Percentiles rank a stretch among this genome's conserved stretches.
These are phyloP conservation scores for Yamadazyma jaroonii DNA, from an alignment of 1,139 yeast genomes.

Conservation along the genomic window DNA sequence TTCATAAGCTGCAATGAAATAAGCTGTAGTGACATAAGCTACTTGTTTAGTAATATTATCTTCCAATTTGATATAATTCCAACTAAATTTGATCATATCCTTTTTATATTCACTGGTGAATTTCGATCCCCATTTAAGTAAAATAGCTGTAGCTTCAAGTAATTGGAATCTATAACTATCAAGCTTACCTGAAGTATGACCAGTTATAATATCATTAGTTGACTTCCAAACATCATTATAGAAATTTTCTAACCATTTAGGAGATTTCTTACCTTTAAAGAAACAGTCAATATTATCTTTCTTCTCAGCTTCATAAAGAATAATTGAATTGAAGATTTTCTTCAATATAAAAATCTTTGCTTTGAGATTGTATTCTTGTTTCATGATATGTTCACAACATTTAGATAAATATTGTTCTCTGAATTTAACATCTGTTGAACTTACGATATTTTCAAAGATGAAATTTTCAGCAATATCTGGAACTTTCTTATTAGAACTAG, in stretches of 20 bases:
- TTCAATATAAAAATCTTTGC: slow-evolving; percentile 65
- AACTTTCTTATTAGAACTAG: slow-evolving; percentile 45
- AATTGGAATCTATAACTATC: slow-evolving; percentile 78
- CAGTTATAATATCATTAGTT: slow-evolving; percentile 49
- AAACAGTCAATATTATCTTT: slow-evolving; percentile 50
- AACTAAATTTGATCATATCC: slow-evolving; percentile 88
- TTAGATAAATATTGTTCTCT: slow-evolving; percentile 53
- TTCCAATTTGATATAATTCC: slow-evolving; percentile 89
- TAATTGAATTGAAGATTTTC: slow-evolving; percentile 62
- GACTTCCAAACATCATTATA: slow-evolving; percentile 74
- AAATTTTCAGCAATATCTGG: slow-evolving; percentile 53
- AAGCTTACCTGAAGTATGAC: slow-evolving; percentile 64
- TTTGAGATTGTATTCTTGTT: slow-evolving; percentile 38
- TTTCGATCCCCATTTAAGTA: slow-evolving; percentile 68
- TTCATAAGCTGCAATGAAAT: slow-evolving; percentile 84
- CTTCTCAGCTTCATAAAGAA: slow-evolving; percentile 59
- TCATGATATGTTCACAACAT: slow-evolving; percentile 48
- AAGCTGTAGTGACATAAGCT: slow-evolving; percentile 85
- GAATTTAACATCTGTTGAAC: slow-evolving; percentile 42
- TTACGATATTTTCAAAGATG: slow-evolving; percentile 56
- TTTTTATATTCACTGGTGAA: slow-evolving; percentile 66
- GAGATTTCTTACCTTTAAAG: slow-evolving; percentile 31
- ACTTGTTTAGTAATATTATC: slow-evolving; percentile 90
- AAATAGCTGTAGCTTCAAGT: slow-evolving; percentile 74
- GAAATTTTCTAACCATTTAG: slow-evolving; percentile 63